phyloP scores from a whole-genome alignment of 495 filamentous ascomycete genomes.

The Hypoxylon intermedium region DNA sequence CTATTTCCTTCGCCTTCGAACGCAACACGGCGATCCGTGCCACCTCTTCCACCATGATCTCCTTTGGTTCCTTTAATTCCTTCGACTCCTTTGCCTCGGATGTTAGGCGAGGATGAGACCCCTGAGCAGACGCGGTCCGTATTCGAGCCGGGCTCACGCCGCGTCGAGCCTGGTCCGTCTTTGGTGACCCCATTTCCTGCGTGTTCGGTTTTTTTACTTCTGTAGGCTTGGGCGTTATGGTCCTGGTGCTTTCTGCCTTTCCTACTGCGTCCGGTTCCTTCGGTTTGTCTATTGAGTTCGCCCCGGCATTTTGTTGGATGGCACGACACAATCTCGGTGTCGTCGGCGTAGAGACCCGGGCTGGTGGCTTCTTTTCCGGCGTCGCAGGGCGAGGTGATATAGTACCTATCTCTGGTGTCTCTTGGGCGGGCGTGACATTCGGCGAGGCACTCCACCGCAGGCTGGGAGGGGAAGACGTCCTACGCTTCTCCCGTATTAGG shows the following conservation, averaged over 20 bases:
- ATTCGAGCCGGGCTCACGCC: not conserved
- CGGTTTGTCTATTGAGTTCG: not conserved
- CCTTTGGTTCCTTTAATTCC: conserved; percentile 16
- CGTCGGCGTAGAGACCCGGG: conserved; percentile 29
- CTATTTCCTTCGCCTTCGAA: conserved; percentile 31
- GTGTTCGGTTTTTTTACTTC: conserved; percentile 1
- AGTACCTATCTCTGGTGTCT: conserved; percentile 38
- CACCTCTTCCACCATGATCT: conserved; percentile 25
- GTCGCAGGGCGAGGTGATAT: conserved; percentile 22
- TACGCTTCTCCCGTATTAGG: conserved; percentile 12
- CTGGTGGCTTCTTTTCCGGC: conserved; percentile 20
- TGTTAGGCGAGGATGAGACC: conserved; percentile 9
- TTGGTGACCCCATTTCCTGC: conserved; percentile 3
- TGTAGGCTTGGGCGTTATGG: not conserved
- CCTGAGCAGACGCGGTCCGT: not conserved
- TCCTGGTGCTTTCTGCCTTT: conserved; percentile 5
- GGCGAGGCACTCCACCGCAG: conserved; percentile 46
- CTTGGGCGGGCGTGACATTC: conserved; percentile 40
- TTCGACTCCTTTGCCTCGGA: too few relatives aligned
- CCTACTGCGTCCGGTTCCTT: not conserved
- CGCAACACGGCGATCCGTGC: conserved; percentile 30
- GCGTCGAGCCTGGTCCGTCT: conserved; percentile 5
- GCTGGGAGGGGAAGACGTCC: conserved; percentile 46
- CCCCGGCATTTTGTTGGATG: conserved; percentile 19
- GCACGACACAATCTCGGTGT: conserved; percentile 12